A percentile compares a stretch with the other conserved stretches of the same genome.
phyloP scores from a whole-genome alignment of 164 flowering plant species.

The Tinospora cordifolia region DNA sequence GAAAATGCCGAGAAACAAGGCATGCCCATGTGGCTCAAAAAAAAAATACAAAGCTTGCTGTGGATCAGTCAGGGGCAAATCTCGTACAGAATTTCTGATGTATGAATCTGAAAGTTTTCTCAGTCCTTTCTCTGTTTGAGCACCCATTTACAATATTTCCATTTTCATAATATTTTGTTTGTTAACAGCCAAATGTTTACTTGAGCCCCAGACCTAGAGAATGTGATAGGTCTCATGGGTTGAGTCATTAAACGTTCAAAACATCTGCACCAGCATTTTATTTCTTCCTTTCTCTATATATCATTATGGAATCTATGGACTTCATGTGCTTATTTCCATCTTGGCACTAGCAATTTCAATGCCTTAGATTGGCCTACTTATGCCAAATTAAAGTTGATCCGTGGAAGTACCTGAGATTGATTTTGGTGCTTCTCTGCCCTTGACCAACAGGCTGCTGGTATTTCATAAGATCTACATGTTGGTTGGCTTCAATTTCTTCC shows the following conservation, averaged over 20 bases:
- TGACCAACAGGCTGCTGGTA: background rate
- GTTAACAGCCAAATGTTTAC: background rate
- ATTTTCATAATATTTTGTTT: background rate
- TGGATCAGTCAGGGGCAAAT: conserved; percentile 43
- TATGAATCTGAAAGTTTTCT: conserved; percentile 27
- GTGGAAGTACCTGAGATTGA: background rate
- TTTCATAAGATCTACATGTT: background rate
- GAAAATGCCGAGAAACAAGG: conserved; percentile 68
- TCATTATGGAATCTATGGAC: too few species aligned
- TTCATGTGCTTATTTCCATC: too few species aligned
- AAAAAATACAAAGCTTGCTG: conserved; percentile 89
- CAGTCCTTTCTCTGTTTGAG: background rate
- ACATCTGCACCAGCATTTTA: too few species aligned
- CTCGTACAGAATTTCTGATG: conserved; percentile 39
- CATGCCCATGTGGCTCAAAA: conserved; percentile 88
- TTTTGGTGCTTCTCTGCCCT: background rate
- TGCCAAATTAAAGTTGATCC: background rate
- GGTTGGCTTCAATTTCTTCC: background rate
- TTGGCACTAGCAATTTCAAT: too few species aligned
- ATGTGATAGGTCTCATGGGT: too few species aligned
- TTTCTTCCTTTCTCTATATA: too few species aligned
- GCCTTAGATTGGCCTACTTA: too few species aligned
- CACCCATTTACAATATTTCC: background rate
- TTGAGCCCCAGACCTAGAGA: too few species aligned
- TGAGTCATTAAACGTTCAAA: too few species aligned